Base-by-base conservation (phyloP, 116 monocot species). In the Dioscorea cayenensis region DNA sequence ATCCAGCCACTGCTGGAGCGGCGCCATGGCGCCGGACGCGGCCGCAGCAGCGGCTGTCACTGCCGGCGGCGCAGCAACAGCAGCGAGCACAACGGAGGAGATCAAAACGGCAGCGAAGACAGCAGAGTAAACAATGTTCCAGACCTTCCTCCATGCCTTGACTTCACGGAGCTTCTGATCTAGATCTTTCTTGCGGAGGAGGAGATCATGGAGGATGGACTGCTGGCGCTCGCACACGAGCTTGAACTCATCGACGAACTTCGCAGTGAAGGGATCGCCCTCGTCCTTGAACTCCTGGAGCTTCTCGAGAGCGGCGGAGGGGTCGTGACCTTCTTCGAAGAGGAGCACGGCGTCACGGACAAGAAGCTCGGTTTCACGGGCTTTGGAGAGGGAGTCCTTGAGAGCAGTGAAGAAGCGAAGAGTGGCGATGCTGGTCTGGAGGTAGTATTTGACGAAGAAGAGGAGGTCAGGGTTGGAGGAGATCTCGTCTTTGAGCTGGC, bases 381-480 rank as follows among this genome's bases (percentile, higher is more conserved):
- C 72, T 20, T 38, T 66, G 14, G 28, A 35, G 36, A 78, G 66
- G 67, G 28, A 71, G 7, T 22, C 50, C 16, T 58, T 36, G 50
- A 78, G 72, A 66, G 77, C 71, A 38, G 60, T 25, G 67, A 65
- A 78, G 72, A 78, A 66, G 20, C 58, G 37, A 27, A 78, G 72
- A 16, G 58, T 72, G 22, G 60, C 55, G 66, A 78, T 52, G 55
- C 21, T 51, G 71, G 65, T 77, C 25, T 52, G 7, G 52, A 77
- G 64, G 70, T 74, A 66, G 36, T 76, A 48, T 22, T 60, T 4
- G 14, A 76, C 68, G 38, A 76, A 67, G 60, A 8, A 28, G 10
- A 51, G 43, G 27, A 81, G 66, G 18, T 81, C 71, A 12, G 76
- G 76, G 66, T 76, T 66, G 71, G 51, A 17, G 59, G 61, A 71